Base-by-base conservation (phyloP, 2,329 filamentous ascomycete genomes). In the Apiospora sp. region DNA sequence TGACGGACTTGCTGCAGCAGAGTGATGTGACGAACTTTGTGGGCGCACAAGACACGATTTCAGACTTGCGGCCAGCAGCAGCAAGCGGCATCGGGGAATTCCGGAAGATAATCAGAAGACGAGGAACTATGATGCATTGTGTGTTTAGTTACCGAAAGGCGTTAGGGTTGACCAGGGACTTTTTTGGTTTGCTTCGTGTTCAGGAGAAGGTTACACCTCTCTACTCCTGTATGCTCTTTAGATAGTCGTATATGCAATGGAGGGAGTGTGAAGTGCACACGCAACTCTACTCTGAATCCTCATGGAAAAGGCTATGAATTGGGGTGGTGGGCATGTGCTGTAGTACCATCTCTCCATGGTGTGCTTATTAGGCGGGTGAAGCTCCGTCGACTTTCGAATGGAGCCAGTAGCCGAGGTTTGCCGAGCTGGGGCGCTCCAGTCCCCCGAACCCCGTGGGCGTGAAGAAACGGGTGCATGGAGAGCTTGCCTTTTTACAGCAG, bases 401-500 rank as follows among this genome's bases (percentile, higher is more conserved):
- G 58, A 64, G 10, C 30, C 58, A 64, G 58, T 64, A 64, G 58
- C 58, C 58, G 58, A 64, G 58, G 58, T 64, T 64, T 64, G 12
- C 58, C 58, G 58, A 64, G n/a, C 22, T 34, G 22, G 58, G 58
- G 58, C 12, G 58, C 58, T 64, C 58, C 58, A 64, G 58, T 41
- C 30, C 34, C 34, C 58, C 58, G 58, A 61, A 61, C 30, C 54
- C 54, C 54, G 54, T 61, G 54, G 30, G 30, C 30, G 30, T 14
- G 30, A 61, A 61, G 69, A 48, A 64, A 54, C 46, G 64, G 70
- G 68, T 64, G 58, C 30, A 64, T 41, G 58, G 54, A 41, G n/a
- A 64, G 75, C 61, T 68, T 72, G 67, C 30, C 24, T 41, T 58
- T 72, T 71, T n/a, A 8, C 19, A 58, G 27, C 16, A 34, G 54